Evolutionary conservation across 345 rosid genomes (phyloP), one percentile per base, ranked within the genome.

Genomic region (Salix viminalis): DNA sequence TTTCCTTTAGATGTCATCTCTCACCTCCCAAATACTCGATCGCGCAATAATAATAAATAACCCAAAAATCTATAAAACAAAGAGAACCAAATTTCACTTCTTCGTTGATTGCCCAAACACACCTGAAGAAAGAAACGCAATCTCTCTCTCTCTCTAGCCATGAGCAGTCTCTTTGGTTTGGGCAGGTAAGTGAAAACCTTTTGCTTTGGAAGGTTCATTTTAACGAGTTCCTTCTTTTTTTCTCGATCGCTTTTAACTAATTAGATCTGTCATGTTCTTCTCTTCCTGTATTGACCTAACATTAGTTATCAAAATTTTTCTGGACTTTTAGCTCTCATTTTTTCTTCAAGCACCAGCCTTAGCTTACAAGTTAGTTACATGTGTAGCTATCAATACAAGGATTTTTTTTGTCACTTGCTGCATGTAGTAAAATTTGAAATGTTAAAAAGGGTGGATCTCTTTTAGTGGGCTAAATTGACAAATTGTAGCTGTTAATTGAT

Each of bases 161-260:
- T 87, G 94, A 88, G 91, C 50, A 46, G 50, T 83, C 91, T 90
- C 80, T 90, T 88, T 86, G 91, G 94, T 74, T 84, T 90, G 67
- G 94, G 91, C 79, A 90, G 94, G 91, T 86, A 23, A 79, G 70
- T 65, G 14, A n/a, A 2, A 5, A 52, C 69, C n/a, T 23, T 12
- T 48, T 11, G 14, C 16, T 4, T 3, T 46, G 16, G 16, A 1
- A 4, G 50, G 50, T 46, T 46, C 15, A 19, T 19, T 26, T 64
- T 16, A 37, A 12, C 36, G 41, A 34, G 9, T 10, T 66, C 14
- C 7, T 73, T 6, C 26, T 37, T 6, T 71, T 62, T 41, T 15
- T 52, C 24, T 37, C 58, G 13, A 54, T 67, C 46, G 30, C 13
- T 18, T 10, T 30, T 58, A 50, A 14, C 30, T 21, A 37, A 21